Base-by-base conservation (phyloP, 495 filamentous ascomycete species). In the Alectoria sarmentosa region DNA sequence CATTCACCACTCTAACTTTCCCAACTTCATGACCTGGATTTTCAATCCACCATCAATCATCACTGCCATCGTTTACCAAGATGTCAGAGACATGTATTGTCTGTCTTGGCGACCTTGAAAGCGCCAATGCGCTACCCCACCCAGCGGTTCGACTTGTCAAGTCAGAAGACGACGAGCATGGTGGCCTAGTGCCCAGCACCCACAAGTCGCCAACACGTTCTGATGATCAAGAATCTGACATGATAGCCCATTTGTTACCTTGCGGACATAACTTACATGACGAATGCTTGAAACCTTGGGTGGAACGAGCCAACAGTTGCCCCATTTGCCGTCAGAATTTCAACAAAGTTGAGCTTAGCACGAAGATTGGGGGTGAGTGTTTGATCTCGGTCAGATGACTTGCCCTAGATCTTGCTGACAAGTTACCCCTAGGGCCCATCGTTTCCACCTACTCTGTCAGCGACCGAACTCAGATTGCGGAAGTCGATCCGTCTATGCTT, bases 1-100 rank as follows among this genome's bases (percentile, higher is more conserved):
- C 30, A 64, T 52, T 34, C 52, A 55, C 23, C 38, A 62, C 69
- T 48, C 26, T 48, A 15, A 58, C 49, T 61, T 39, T 52, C 41
- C 61, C 58, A 60, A 32, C 62, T 66, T 64, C 58, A 71, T 71
- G 69, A 69, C 37, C 69, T 60, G 38, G 13, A 46, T 34, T 55
- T 66, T 44, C 0, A 54, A 30, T 37, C 30, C 36, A 56, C n/a
- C 39, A 30, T 62, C 38, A 54, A 58, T 57, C 7, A 54, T 32
- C 46, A 30, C 54, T 62, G 23, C 37, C 55, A 68, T 30, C 52
- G 49, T 66, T 54, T 62, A 60, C 17, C 65, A 73, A 42, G 73
- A 93, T 94, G 91, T 89, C 90, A 79, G 91, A 95, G 76, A 90
- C 91, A 71, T 96, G 92, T 81, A 96, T 96, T 79, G 89, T 97